phyloP scores from a whole-genome alignment of 176 grass and related monocot genomes.

The Bonia amplexicaulis region DNA sequence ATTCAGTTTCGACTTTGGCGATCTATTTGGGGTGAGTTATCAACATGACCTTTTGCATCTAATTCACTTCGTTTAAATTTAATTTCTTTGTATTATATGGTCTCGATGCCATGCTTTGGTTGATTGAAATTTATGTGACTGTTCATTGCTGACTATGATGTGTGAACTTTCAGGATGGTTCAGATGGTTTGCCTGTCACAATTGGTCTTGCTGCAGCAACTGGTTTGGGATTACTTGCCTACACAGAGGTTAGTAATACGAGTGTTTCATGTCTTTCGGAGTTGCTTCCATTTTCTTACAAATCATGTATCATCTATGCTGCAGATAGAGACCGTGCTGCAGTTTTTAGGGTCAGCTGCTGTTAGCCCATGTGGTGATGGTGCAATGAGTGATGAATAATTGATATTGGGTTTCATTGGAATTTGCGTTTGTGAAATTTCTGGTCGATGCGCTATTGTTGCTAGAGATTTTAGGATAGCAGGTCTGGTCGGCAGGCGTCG shows the following conservation, averaged over 20 bases:
- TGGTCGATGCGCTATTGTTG: no score
- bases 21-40: constrained; percentile 71
- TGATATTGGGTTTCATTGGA: no score
- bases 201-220: constrained; percentile 83
- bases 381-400: no score
- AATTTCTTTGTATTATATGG: not conserved
- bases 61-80: not conserved
- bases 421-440: no score
- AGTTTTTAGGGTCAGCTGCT: constrained; percentile 83
- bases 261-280: not conserved
- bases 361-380: no score
- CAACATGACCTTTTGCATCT: not conserved
- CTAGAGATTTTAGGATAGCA: no score
- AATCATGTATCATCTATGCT: constrained; percentile 11
- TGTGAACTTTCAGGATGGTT: constrained; percentile 43
- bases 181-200: constrained; percentile 69
- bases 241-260: constrained; percentile 54
- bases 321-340: constrained; percentile 94
- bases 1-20: constrained; percentile 59
- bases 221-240: constrained; percentile 77
- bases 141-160: constrained; percentile 12
- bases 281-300: constrained; percentile 6
- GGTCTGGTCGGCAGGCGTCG: no score
- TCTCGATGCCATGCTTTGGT: not conserved
- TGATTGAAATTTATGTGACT: not conserved